Conservation (phyloP, 2,329 filamentous ascomycete species). For the Hypoxylon sp. region DNA sequence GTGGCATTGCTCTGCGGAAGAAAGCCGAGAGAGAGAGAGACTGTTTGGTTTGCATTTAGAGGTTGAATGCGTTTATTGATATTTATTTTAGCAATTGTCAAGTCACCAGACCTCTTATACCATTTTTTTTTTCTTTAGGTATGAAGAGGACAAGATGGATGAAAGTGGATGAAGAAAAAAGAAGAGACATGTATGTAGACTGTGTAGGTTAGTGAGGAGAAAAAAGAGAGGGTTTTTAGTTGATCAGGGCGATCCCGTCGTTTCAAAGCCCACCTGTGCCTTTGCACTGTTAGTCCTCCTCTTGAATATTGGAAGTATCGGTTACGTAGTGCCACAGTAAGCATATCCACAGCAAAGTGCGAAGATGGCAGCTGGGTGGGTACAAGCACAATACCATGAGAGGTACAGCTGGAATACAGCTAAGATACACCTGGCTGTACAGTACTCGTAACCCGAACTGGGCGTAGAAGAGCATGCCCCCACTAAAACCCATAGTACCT, state of each 20-base stretch:
- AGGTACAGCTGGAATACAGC: slow-evolving; percentile 12
- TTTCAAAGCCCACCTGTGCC: slow-evolving; percentile 37
- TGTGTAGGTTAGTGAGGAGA: background rate
- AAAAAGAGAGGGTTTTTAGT: slow-evolving; percentile 28
- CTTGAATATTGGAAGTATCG: slow-evolving; percentile 19
- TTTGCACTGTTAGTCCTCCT: slow-evolving; percentile 15
- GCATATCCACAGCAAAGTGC: slow-evolving; percentile 13
- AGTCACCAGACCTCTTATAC: background rate
- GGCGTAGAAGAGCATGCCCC: slow-evolving; percentile 28
- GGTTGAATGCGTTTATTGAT: slow-evolving; percentile 10
- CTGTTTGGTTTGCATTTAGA: slow-evolving; percentile 9
- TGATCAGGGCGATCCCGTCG: slow-evolving; percentile 42
- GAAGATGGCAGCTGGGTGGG: background rate
- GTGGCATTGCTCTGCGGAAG: slow-evolving; percentile 20
- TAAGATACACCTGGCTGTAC: slow-evolving; percentile 3
- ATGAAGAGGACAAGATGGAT: background rate
- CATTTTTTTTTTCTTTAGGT: background rate
- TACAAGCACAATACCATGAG: slow-evolving; percentile 11
- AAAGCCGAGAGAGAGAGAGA: slow-evolving; percentile 2
- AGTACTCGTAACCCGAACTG: slow-evolving; percentile 22
- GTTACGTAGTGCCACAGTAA: slow-evolving; percentile 20
- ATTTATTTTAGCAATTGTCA: background rate
- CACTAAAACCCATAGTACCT: slow-evolving; percentile 44
- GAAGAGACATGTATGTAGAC: background rate
- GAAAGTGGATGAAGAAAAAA: background rate